A percentile compares a stretch with the other conserved stretches of the same genome.
Conservation (phyloP, 2,329 filamentous ascomycete species). For the Cladophialophora carrionii region DNA sequence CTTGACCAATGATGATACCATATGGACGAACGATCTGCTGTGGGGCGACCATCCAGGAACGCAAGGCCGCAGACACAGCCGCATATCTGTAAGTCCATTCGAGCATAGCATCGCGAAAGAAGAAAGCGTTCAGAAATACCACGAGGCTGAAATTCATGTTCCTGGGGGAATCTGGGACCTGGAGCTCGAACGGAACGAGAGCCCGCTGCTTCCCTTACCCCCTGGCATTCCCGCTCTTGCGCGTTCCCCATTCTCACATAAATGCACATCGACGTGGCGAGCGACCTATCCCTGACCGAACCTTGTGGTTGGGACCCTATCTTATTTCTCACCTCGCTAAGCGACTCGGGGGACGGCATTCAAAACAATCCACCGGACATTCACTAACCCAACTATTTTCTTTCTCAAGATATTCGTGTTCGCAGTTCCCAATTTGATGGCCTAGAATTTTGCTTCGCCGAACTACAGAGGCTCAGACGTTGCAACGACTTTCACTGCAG, state of each 20-base stretch:
- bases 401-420: not conserved
- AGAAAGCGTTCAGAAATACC: constrained; percentile 1
- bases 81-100: constrained; percentile 8
- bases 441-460: not conserved
- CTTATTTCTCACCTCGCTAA: constrained; percentile 7
- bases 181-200: constrained; percentile 1
- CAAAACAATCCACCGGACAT: constrained; percentile 1
- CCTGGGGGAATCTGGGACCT: not conserved
- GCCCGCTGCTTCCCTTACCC: constrained; percentile 5
- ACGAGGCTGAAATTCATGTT: constrained; percentile 12
- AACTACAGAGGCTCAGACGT: not conserved
- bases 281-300: constrained; percentile 3
- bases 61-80: constrained; percentile 11
- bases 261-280: not conserved
- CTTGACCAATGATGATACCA: not conserved
- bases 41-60: not conserved
- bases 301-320: not conserved
- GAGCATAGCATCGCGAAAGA: not conserved
- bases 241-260: constrained; percentile 10
- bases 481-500: not conserved
- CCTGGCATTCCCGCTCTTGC: constrained; percentile 10
- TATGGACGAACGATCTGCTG: constrained; percentile 10
- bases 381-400: not conserved
- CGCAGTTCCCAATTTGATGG: not conserved
- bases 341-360: not conserved